A percentile compares a stretch with the other conserved stretches of the same genome.
Conservation (phyloP, 495 filamentous ascomycete species). For the Parathielavia hyrcaniae region DNA sequence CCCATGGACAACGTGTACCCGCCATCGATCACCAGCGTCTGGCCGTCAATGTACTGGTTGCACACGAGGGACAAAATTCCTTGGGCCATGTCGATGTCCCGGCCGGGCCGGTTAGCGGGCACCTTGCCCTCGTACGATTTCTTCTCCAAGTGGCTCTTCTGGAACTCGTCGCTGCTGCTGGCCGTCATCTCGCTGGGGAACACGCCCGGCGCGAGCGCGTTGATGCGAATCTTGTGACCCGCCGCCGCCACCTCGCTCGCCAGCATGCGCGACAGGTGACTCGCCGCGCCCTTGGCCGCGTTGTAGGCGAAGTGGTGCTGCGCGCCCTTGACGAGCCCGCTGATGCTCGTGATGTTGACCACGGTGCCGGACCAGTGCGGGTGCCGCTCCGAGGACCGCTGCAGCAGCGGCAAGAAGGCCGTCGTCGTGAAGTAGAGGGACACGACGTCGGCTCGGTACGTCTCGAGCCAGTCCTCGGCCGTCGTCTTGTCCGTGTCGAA, state of each 20-base stretch:
- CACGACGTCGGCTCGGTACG: constrained; percentile 71
- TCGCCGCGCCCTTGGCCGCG: constrained; percentile 65
- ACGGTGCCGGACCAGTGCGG: constrained; percentile 50
- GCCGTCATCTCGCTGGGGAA: constrained; percentile 70
- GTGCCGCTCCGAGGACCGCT: constrained; percentile 41
- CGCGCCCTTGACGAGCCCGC: constrained; percentile 55
- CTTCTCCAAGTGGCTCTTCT: constrained; percentile 59
- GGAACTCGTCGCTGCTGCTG: constrained; percentile 46
- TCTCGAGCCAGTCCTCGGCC: constrained; percentile 61
- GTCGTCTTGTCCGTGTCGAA: constrained; percentile 34
- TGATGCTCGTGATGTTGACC: constrained; percentile 51
- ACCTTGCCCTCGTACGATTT: constrained; percentile 57
- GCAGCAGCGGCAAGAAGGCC: constrained; percentile 42
- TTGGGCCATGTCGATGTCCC: constrained; percentile 69
- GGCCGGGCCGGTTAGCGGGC: constrained; percentile 56
- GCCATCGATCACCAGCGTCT: constrained; percentile 62
- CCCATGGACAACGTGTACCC: constrained; percentile 35
- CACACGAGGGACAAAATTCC: constrained; percentile 55
- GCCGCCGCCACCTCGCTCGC: constrained; percentile 36
- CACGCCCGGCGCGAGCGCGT: constrained; percentile 68
- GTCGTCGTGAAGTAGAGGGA: constrained; percentile 52
- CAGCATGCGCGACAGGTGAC: constrained; percentile 58
- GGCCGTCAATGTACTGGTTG: constrained; percentile 69
- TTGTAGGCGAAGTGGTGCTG: constrained; percentile 75
- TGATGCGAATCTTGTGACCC: constrained; percentile 54